Evolutionary conservation across 805 yeast genomes (phyloP).

Genomic region (Candida insectalens): DNA sequence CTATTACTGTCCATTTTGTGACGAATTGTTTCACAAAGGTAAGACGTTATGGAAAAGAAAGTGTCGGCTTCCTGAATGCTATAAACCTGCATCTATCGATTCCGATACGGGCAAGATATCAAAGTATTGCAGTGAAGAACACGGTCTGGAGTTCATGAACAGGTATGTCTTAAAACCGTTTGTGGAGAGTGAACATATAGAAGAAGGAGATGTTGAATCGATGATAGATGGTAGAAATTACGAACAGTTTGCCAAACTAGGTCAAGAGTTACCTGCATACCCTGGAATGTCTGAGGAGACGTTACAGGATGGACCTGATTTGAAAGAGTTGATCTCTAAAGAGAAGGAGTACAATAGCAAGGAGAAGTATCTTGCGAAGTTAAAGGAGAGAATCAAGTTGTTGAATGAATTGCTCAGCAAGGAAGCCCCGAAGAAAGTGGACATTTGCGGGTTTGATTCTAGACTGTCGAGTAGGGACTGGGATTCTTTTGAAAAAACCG

Average conservation of each 20-base stretch:
- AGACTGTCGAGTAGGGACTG: constrained; percentile 14
- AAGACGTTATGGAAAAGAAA: constrained; percentile 64
- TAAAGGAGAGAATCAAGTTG: constrained; percentile 28
- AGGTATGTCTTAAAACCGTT: constrained; percentile 12
- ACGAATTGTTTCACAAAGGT: constrained; percentile 34
- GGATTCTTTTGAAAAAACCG: constrained; percentile 10
- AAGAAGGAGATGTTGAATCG: constrained; percentile 8
- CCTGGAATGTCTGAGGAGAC: constrained; percentile 7
- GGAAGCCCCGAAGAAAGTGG: constrained; percentile 27
- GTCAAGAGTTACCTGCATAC: constrained; percentile 29
- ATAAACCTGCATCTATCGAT: constrained; percentile 34
- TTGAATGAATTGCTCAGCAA: constrained; percentile 28
- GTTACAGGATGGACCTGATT: constrained; percentile 6
- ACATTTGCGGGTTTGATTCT: constrained; percentile 44
- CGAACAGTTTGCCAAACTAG: constrained; percentile 21
- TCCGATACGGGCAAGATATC: constrained; percentile 26
- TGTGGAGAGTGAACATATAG: constrained; percentile 6
- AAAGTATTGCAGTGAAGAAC: constrained; percentile 69
- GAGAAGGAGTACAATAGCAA: constrained; percentile 9
- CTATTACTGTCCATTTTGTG: constrained; percentile 70
- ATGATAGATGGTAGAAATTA: constrained; percentile 10
- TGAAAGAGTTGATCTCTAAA: constrained; percentile 9
- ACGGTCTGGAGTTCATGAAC: constrained; percentile 44
- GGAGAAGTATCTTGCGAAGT: constrained; percentile 17
- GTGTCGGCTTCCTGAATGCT: constrained; percentile 56